Evolutionary conservation across 768 basidiomycete species (phyloP).

Genomic region (Psilocybe sp.): DNA sequence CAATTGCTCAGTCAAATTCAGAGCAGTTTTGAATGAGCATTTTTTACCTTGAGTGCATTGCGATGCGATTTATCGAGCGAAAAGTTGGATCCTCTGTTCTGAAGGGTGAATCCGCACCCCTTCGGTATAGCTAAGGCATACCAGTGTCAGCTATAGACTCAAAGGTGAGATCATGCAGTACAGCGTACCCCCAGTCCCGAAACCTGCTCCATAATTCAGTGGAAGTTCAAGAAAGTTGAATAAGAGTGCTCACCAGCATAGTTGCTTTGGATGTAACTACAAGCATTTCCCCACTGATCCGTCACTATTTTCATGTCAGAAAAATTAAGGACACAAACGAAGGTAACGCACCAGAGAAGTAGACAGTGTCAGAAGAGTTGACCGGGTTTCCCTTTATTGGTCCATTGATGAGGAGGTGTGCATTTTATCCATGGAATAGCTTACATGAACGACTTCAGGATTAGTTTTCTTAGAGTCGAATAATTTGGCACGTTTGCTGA

Average conservation of each 20-base stretch:
- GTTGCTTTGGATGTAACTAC: conserved; percentile 88
- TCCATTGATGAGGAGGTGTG: not conserved
- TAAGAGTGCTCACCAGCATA: conserved; percentile 59
- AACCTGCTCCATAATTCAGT: conserved; percentile 44
- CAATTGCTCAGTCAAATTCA: not conserved
- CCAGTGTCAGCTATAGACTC: not conserved
- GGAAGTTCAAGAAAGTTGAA: not conserved
- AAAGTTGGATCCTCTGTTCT: conserved; percentile 91
- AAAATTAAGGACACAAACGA: not conserved
- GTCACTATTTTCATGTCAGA: conserved; percentile 42
- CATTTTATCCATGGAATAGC: conserved; percentile 13
- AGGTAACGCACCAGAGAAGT: conserved; percentile 68
- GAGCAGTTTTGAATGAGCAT: not conserved
- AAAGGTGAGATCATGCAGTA: not conserved
- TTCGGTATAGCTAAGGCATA: conserved; percentile 70
- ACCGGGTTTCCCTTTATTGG: conserved; percentile 68
- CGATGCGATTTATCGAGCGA: conserved; percentile 77
- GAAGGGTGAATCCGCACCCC: conserved; percentile 94
- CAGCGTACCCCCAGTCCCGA: conserved; percentile 77
- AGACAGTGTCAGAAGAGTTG: conserved; percentile 90
- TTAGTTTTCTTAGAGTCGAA: conserved; percentile 71
- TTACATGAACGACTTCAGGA: conserved; percentile 53
- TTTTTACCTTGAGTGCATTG: conserved; percentile 68
- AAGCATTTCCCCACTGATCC: conserved; percentile 88
- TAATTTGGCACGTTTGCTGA: conserved; percentile 73